These are phyloP conservation scores for Neurospora sp. DNA, from an alignment of 495 filamentous ascomycete species.

Conservation along the genomic window DNA sequence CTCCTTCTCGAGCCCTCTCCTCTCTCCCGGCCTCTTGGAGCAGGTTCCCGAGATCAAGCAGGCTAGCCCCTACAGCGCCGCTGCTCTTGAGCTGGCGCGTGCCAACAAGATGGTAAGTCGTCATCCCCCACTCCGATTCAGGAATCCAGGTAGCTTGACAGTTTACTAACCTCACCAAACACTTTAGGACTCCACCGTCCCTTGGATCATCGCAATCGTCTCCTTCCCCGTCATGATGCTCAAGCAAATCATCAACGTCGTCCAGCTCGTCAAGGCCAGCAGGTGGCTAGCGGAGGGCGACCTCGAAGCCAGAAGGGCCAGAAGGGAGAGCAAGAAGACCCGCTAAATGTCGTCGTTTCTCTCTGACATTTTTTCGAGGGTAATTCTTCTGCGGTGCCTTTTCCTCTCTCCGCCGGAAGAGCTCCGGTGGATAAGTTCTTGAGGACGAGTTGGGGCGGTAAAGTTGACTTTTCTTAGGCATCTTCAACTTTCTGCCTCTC, in stretches of 20 bases:
- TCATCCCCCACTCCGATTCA: neutral
- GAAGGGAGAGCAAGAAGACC: constrained; percentile 35
- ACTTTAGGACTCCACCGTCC: constrained; percentile 40
- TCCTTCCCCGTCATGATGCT: constrained; percentile 75
- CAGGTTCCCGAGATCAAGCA: constrained; percentile 43
- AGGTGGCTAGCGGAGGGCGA: constrained; percentile 90
- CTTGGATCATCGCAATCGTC: constrained; percentile 79
- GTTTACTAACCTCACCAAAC: neutral
- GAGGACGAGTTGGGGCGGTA: neutral
- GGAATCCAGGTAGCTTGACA: neutral
- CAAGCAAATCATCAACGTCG: constrained; percentile 90
- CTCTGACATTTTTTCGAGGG: neutral
- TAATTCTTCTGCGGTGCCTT: neutral
- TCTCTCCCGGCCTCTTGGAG: constrained; percentile 71
- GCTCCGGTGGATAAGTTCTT: neutral
- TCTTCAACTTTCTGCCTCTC: neutral
- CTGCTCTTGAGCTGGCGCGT: constrained; percentile 79
- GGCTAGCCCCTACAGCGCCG: constrained; percentile 75
- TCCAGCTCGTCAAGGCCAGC: constrained; percentile 90
- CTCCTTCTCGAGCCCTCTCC: constrained; percentile 79
- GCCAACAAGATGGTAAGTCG: constrained; percentile 87
- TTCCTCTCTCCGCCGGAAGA: neutral
- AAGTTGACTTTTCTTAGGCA: neutral
- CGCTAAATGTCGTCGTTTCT: neutral
- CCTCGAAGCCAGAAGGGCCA: constrained; percentile 41